A percentile compares a stretch with the other conserved stretches of the same genome.
These are phyloP conservation scores for Claviceps sp. DNA, from an alignment of 2,329 filamentous ascomycete genomes.

Conservation along the genomic window DNA sequence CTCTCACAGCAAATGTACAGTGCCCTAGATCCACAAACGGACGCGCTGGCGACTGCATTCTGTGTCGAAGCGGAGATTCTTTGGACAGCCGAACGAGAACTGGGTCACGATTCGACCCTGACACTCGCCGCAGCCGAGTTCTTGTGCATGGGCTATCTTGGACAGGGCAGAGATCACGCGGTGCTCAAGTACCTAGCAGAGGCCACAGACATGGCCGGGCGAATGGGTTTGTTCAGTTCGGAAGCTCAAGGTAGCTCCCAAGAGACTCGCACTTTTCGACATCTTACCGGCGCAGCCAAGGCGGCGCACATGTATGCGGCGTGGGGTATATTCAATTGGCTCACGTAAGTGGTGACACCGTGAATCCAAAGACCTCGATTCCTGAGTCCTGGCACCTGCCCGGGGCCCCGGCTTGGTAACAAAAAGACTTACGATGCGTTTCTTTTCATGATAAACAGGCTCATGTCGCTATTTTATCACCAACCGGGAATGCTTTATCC, in stretches of 20 bases:
- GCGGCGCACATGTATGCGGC: slow-evolving; percentile 8
- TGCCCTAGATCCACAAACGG: slow-evolving; percentile 15
- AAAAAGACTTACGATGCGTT: neutral
- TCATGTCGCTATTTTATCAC: slow-evolving; percentile 19
- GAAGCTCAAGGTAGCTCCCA: neutral
- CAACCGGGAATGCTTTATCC: slow-evolving; percentile 16
- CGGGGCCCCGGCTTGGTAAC: too few species aligned
- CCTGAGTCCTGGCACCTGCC: too few species aligned
- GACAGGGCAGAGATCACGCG: slow-evolving; percentile 17
- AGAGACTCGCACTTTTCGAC: neutral
- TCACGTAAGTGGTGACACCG: slow-evolving; percentile 11
- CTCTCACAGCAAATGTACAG: slow-evolving; percentile 21
- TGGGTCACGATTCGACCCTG: slow-evolving; percentile 10
- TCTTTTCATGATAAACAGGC: slow-evolving; percentile 8
- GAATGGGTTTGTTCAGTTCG: slow-evolving; percentile 13
- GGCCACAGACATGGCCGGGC: slow-evolving; percentile 15
- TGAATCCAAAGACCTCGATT: neutral
- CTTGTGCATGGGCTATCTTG: slow-evolving; percentile 18
- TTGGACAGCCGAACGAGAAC: slow-evolving; percentile 11
- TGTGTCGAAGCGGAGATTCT: slow-evolving; percentile 14
- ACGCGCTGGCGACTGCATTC: slow-evolving; percentile 11
- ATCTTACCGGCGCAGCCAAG: slow-evolving; percentile 8
- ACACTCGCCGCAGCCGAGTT: slow-evolving; percentile 18
- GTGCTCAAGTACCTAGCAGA: slow-evolving; percentile 15
- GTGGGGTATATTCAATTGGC: slow-evolving; percentile 20